Conservation (phyloP, 225 moss, liverwort and hornwort genomes). For the Lunularia cruciata region DNA sequence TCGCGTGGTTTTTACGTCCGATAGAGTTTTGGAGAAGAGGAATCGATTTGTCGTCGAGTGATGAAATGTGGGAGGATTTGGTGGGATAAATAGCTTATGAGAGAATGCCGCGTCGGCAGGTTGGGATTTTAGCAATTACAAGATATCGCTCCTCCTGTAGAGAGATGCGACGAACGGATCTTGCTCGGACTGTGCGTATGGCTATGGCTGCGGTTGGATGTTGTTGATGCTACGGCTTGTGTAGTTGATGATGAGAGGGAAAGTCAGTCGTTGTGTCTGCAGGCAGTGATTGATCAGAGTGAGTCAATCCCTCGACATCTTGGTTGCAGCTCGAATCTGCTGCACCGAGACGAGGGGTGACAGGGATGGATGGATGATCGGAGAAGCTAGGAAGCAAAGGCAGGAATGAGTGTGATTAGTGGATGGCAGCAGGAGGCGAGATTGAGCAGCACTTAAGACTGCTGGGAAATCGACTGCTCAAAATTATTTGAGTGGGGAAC, state of each 20-base stretch:
- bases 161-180: slow-evolving; percentile 16
- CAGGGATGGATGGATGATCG: not conserved
- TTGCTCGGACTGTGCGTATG: not conserved
- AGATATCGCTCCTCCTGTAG: not conserved
- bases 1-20: too few species aligned
- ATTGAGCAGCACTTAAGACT: not conserved
- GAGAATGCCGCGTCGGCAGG: slow-evolving; percentile 22
- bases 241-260: slow-evolving; percentile 10
- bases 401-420: not conserved
- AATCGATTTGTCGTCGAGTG: slow-evolving; percentile 11
- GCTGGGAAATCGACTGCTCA: not conserved
- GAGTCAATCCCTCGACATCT: slow-evolving; percentile 18
- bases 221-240: not conserved
- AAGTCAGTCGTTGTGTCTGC: not conserved
- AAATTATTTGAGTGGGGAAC: not conserved
- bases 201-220: slow-evolving; percentile 9
- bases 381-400: not conserved
- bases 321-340: slow-evolving; percentile 14
- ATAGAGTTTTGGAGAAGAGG: not conserved
- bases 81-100: slow-evolving; percentile 14
- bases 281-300: not conserved
- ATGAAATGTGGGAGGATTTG: slow-evolving; percentile 10
- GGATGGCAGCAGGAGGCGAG: slow-evolving; percentile 12
- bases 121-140: slow-evolving; percentile 1
- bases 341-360: slow-evolving; percentile 20